Evolutionary conservation across 495 filamentous ascomycete genomes (phyloP), one percentile per base, ranked within the genome.

Genomic region (Pyrenula massariospora): DNA sequence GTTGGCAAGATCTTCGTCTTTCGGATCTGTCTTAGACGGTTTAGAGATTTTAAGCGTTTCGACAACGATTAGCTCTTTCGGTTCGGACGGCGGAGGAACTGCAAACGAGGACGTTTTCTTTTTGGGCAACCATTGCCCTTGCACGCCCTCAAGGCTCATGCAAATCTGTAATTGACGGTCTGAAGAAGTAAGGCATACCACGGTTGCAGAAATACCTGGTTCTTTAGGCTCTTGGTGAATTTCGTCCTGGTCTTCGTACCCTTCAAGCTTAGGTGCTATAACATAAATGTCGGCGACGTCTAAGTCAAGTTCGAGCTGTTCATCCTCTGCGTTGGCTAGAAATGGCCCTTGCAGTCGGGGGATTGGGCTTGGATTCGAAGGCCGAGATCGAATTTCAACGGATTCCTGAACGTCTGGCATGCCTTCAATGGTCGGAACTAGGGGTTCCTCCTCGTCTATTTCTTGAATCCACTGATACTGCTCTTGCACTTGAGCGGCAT

Each of bases 311-410:
- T 89, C 85, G 48, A 87, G 81, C 50, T 84, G 71, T 25, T 79
- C 74, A 24, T 88, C 82, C 1, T 71, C 85, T 5, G 79, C 67
- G 22, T 86, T 79, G 12, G 92, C 71, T 10, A 85, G 76, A 66
- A 95, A 94, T 1, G 91, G 91, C 1, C 91, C 91, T 68, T 96
- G 91, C 47, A 96, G 69, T 59, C 79, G 84, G 3, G 91, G 90
- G 25, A 91, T 78, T 3, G 79, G 72, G 20, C 89, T 84, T 1
- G 86, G 87, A n/a, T 74, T 78, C 0, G 69, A 63, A 5, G 91
- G 91, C 36, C 91, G 82, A 36, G 66, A 76, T 62, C 85, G 90
- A 1, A 93, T 77, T 66, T 91, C 85, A 10, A 59, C 57, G 2
- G 64, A 62, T 10, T 69, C 65, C 51, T 78, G 59, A 15, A 5